Evolutionary conservation across 371 early-diverging fungal genomes (phyloP), one percentile per base, ranked within the genome.

Genomic region (Nematocida parisii): DNA sequence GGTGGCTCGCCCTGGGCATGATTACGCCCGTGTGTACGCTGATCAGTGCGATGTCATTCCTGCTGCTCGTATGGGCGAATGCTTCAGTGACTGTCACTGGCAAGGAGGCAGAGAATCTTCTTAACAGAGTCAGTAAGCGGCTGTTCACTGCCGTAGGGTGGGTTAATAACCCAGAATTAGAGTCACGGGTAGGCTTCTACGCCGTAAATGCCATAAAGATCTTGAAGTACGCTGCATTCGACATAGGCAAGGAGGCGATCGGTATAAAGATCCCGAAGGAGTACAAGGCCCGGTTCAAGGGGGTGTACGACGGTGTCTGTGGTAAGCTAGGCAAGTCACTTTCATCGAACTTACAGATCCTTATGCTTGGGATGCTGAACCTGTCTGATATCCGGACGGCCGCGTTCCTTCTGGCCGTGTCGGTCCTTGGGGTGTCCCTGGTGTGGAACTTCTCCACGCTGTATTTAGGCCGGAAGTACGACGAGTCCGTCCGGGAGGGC

Each of bases 221-320:
- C 24, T 46, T 83, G 27, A 87, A 87, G 75, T 86, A 85, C 60
- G 84, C 84, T 1, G 83, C 86, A 40, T 86, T 87, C 82, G 88
- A 87, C 71, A 85, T 87, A 2, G 75, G 84, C 18, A 87, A 87
- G 73, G 88, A 87, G 60, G 82, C 83, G 27, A 83, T 87, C 56
- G 77, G 85, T 24, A 83, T 86, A 72, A 82, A 84, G 57, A 86
- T 87, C 33, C 84, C 85, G 4, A 61, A 72, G 33, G 71, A 60
- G 71, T 83, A 87, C 62, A 62, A 87, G 66, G 81, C 88, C 54
- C 82, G 83, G 56, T 85, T 86, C 50, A 87, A 87, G 77, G 83
- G 85, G 60, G 83, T 87, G 20, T 87, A 86, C 71, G 88, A 87
- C 72, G 88, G 88, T 64, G 84, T 86, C 20, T 86, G 83, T 66